Conservation (phyloP, 2,329 filamentous ascomycete species). For the Nigrograna mackinnonii region DNA sequence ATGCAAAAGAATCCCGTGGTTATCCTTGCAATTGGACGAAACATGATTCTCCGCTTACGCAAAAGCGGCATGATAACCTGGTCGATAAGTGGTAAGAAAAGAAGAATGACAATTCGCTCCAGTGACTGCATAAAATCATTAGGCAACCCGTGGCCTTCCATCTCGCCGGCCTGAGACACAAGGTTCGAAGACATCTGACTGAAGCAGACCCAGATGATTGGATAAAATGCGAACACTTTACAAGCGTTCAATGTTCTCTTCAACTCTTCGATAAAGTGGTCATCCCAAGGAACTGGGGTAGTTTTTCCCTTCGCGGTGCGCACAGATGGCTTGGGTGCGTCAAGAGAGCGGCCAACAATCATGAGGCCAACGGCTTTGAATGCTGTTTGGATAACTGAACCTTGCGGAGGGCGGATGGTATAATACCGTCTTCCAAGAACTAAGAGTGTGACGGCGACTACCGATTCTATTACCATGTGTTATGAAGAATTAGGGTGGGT, state of each 20-base stretch:
- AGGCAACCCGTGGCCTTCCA: constrained; percentile 70
- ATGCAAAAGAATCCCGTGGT: constrained; percentile 34
- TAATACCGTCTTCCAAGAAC: no score
- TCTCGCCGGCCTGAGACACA: constrained; percentile 68
- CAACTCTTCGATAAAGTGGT: no score
- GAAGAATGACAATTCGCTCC: constrained; percentile 69
- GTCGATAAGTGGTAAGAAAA: not conserved
- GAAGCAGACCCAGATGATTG: constrained; percentile 40
- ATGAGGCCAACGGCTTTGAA: no score
- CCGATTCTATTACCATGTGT: no score
- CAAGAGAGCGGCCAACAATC: no score
- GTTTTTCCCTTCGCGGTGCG: no score
- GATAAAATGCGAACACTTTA: constrained; percentile 61
- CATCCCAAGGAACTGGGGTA: no score
- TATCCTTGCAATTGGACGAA: constrained; percentile 33
- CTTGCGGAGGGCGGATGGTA: constrained; percentile 70
- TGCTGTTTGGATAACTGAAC: constrained; percentile 72
- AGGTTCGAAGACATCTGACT: constrained; percentile 69
- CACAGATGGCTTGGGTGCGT: no score
- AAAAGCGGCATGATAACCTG: not conserved
- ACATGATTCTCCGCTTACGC: constrained; percentile 15
- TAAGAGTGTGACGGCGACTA: no score
- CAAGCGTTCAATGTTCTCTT: no score
- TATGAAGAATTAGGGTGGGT: no score
- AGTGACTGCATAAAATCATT: constrained; percentile 80